Conservation (phyloP, 2,329 filamentous ascomycete species). For the Penicillium concentricum region DNA sequence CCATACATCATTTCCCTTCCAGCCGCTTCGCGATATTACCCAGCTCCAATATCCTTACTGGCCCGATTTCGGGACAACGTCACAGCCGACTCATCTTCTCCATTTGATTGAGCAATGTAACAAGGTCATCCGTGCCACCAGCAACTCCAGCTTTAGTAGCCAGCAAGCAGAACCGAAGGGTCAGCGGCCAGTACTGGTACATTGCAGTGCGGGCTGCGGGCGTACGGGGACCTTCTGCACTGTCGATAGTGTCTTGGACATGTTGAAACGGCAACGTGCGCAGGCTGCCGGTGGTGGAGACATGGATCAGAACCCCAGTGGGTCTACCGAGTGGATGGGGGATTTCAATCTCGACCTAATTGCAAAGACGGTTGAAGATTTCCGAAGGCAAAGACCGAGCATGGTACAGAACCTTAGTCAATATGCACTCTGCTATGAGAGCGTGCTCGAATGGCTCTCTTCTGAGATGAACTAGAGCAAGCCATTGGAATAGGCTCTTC, state of each 20-base stretch:
- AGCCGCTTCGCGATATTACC: conserved; percentile 85
- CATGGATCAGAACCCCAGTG: conserved; percentile 27
- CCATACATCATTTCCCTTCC: conserved; percentile 74
- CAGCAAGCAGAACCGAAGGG: conserved; percentile 56
- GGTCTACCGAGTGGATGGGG: conserved; percentile 60
- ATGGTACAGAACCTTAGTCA: conserved; percentile 96
- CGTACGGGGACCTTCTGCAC: conserved; percentile 96
- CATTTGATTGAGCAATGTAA: conserved; percentile 87
- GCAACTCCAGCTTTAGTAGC: conserved; percentile 24
- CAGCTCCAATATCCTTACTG: conserved; percentile 94
- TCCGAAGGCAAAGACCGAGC: conserved; percentile 80
- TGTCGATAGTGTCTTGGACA: conserved; percentile 91
- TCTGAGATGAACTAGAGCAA: conserved; percentile 19
- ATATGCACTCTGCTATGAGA: conserved; percentile 96
- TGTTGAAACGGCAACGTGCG: conserved; percentile 80
- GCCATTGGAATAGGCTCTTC: background rate
- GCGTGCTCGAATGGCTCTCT: conserved; percentile 80
- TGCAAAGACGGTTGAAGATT: conserved; percentile 84
- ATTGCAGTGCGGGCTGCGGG: conserved; percentile 94
- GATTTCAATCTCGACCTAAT: conserved; percentile 75
- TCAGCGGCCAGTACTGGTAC: conserved; percentile 77
- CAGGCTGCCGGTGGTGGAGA: conserved; percentile 18
- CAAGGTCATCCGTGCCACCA: conserved; percentile 54
- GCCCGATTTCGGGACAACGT: conserved; percentile 94
- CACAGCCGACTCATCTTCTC: conserved; percentile 81